Evolutionary conservation across 2,329 filamentous ascomycete genomes (phyloP), one percentile per base, ranked within the genome.

Genomic region (Metarhizium humberi): DNA sequence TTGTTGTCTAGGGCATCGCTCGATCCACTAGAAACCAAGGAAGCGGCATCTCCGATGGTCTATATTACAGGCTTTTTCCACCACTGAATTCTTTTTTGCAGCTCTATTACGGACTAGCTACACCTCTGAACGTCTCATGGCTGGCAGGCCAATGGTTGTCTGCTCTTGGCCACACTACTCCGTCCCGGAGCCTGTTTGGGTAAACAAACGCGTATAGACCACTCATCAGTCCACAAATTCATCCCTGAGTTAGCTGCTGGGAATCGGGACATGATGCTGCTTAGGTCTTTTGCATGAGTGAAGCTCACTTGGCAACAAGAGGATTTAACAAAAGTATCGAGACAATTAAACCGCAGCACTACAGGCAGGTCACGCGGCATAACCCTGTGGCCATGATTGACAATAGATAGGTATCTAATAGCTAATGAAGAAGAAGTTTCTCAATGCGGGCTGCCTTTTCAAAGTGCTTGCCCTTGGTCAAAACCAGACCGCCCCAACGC

Each of bases 401-500:
- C 46, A 53, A 50, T 29, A 50, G 42, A 32, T 50, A 36, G 38
- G 36, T 50, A 42, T 56, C 38, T 51, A 53, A 40, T 52, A 4
- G 43, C 25, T 29, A 45, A 52, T 2, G 43, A 25, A 45, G 34
- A 38, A 46, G 13, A 38, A 4, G 36, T 38, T 53, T 45, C 46
- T 50, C 46, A 53, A 43, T 50, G 43, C 42, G 52, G 36, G 32
- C 30, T 46, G 47, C 25, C 36, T 52, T 30, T 40, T 16, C 38
- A 40, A 16, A 30, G 54, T 47, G 45, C 54, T 42, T 32, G 34
- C 50, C 43, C 46, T 29, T 16, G 34, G 14, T 48, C 45, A 40
- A 18, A 25, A 18, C 20, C 32, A 40, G 54, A 45, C 54, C 51
- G 50, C 51, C 54, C n/a, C 36, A 50, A 52, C 46, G 45, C 47